Percentiles rank a stretch among this genome's conserved stretches.
Evolutionary conservation across 148 eudicot genomes (phyloP).

Genomic region (Arbutus unedo): DNA sequence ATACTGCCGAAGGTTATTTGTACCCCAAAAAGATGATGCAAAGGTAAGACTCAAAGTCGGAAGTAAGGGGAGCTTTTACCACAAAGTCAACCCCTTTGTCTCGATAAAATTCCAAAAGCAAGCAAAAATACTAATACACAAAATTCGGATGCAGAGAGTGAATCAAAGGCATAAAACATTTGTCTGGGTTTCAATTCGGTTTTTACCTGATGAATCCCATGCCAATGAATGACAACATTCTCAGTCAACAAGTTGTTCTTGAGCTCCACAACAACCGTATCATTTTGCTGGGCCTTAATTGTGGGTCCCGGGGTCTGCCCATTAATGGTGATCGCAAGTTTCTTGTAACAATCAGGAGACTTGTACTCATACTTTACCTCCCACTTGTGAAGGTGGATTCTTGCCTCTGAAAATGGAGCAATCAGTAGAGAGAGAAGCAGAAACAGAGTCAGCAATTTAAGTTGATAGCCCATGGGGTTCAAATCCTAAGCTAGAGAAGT

Average conservation of each 20-base stretch:
- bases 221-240: slow-evolving; percentile 85
- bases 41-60: too few relatives aligned
- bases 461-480: neutral
- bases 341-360: slow-evolving; percentile 68
- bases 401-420: slow-evolving; percentile 35
- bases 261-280: slow-evolving; percentile 67
- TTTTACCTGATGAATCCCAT: slow-evolving; percentile 79
- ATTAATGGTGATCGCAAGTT: slow-evolving; percentile 55
- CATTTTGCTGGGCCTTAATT: slow-evolving; percentile 65
- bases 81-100: too few relatives aligned
- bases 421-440: neutral
- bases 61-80: too few relatives aligned
- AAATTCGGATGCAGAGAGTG: too few relatives aligned
- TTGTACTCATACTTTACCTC: slow-evolving; percentile 71
- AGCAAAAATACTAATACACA: too few relatives aligned
- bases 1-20: too few relatives aligned
- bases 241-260: slow-evolving; percentile 69
- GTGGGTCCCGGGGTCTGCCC: slow-evolving; percentile 72
- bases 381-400: slow-evolving; percentile 45
- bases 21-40: too few relatives aligned
- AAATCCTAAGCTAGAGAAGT: too few relatives aligned
- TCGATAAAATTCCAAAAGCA: too few relatives aligned
- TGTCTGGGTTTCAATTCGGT: too few relatives aligned
- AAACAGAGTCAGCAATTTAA: neutral
- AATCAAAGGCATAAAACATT: neutral